These are phyloP conservation scores for Backusella tarrabulga DNA, from an alignment of 192 early-diverging fungal species.

Conservation along the genomic window DNA sequence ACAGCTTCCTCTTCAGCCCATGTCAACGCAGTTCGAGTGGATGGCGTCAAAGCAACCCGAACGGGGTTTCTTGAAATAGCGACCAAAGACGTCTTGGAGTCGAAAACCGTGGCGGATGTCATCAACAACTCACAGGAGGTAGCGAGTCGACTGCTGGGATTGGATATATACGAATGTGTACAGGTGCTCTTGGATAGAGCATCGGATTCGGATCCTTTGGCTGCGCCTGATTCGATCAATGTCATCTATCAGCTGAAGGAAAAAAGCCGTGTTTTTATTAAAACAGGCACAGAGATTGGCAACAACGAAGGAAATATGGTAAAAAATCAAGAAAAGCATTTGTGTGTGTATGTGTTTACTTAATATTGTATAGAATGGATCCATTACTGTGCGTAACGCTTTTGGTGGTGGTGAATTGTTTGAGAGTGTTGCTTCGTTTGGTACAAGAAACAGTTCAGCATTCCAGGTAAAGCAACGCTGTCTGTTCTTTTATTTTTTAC, in stretches of 20 bases:
- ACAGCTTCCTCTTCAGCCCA: constrained; percentile 21
- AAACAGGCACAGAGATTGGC: constrained; percentile 88
- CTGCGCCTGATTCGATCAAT: constrained; percentile 56
- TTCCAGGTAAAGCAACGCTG: constrained; percentile 44
- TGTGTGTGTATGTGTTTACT: neutral
- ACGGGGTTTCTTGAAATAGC: constrained; percentile 44
- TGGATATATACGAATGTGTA: constrained; percentile 74
- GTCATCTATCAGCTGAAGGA: constrained; percentile 74
- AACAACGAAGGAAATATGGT: constrained; percentile 88
- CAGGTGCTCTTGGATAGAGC: constrained; percentile 65
- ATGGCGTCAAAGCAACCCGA: constrained; percentile 39
- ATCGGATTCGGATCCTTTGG: constrained; percentile 36
- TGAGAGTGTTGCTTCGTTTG: constrained; percentile 71
- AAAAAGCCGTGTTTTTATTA: constrained; percentile 66
- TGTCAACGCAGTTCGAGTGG: constrained; percentile 29
- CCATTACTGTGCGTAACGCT: constrained; percentile 74
- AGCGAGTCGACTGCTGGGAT: constrained; percentile 51
- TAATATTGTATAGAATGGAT: constrained; percentile 46
- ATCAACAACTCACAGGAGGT: constrained; percentile 55
- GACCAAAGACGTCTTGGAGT: constrained; percentile 35
- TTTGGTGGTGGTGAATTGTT: constrained; percentile 89
- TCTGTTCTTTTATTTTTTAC: neutral
- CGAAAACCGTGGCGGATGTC: constrained; percentile 61
- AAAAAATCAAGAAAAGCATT: neutral
- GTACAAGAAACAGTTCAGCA: constrained; percentile 65